These are phyloP conservation scores for Candida boleticola DNA, from an alignment of 805 yeast genomes.

Conservation along the genomic window DNA sequence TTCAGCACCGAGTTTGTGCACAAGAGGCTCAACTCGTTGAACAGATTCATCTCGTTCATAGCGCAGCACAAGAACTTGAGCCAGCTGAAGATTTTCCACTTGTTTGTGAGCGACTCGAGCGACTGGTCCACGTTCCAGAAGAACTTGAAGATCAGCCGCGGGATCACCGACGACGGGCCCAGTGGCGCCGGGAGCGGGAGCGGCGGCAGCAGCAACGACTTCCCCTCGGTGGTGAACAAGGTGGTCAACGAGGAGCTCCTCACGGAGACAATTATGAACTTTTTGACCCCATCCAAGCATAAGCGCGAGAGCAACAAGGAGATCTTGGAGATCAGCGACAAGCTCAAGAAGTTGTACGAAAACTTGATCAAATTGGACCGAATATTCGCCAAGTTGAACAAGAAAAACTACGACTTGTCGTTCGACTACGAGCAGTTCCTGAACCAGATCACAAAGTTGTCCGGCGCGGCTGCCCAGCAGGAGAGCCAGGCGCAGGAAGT, in stretches of 20 bases:
- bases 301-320: slow-evolving; percentile 75
- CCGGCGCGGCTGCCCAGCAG: slow-evolving; percentile 17
- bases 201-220: slow-evolving; percentile 14
- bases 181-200: slow-evolving; percentile 4
- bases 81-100: slow-evolving; percentile 65
- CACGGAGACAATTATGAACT: slow-evolving; percentile 91
- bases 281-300: slow-evolving; percentile 69
- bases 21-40: slow-evolving; percentile 77
- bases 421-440: slow-evolving; percentile 72
- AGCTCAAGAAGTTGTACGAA: slow-evolving; percentile 80
- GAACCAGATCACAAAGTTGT: slow-evolving; percentile 64
- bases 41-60: slow-evolving; percentile 70
- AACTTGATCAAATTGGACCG: slow-evolving; percentile 76
- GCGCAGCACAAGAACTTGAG: slow-evolving; percentile 71
- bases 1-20: slow-evolving; percentile 81
- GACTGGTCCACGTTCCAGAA: slow-evolving; percentile 73
- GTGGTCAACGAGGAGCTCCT: slow-evolving; percentile 68
- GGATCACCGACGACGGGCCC: not conserved
- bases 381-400: slow-evolving; percentile 68
- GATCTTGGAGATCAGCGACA: slow-evolving; percentile 63
- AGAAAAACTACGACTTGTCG: slow-evolving; percentile 69
- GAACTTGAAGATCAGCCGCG: slow-evolving; percentile 42
- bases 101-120: slow-evolving; percentile 64
- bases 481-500: not conserved
- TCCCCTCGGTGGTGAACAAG: slow-evolving; percentile 29